Evolutionary conservation across 2,329 filamentous ascomycete genomes (phyloP), one percentile per base, ranked within the genome.

Genomic region (Aspergillus uvarum): DNA sequence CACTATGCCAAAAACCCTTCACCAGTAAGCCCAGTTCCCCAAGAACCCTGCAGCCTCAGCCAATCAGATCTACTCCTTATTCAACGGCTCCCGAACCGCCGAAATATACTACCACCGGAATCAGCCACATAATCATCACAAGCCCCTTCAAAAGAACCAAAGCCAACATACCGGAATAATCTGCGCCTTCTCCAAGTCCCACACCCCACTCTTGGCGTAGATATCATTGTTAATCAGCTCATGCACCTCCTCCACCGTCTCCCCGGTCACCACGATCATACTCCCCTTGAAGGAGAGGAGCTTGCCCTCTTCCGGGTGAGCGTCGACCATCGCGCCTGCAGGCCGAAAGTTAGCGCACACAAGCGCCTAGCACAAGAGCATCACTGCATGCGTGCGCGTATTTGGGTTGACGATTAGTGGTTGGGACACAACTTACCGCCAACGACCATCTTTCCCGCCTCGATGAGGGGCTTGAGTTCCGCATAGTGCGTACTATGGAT

Each of bases 271-370:
- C 6, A 68, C 60, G 24, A 65, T 54, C 53, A 68, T 62, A 29
- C 63, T 68, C 4, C 66, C 67, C 32, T 54, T 47, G 24, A 67
- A 66, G 14, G 58, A 38, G 2, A 58, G 22, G 35, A 60, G 59
- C 44, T 64, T 44, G 1, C 55, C 60, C 48, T 65, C 56, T 19
- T 54, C 31, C 0, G 53, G 59, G 35, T 68, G 63, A 10, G 59
- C n/a, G 19, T 61, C 31, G 11, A 67, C 60, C 14, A 68, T 67
- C 2, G 61, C 64, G 12, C 67, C 67, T 63, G 32, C n/a, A n/a
- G n/a, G n/a, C n/a, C n/a, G n/a, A n/a, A n/a, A n/a, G n/a, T n/a
- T n/a, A n/a, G n/a, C n/a, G n/a, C n/a, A n/a, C n/a, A n/a, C n/a
- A n/a, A n/a, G n/a, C n/a, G n/a, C n/a, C n/a, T n/a, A n/a, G n/a